Base-by-base conservation (phyloP, 192 early-diverging fungal species). In the Haplosporangium gracile region DNA sequence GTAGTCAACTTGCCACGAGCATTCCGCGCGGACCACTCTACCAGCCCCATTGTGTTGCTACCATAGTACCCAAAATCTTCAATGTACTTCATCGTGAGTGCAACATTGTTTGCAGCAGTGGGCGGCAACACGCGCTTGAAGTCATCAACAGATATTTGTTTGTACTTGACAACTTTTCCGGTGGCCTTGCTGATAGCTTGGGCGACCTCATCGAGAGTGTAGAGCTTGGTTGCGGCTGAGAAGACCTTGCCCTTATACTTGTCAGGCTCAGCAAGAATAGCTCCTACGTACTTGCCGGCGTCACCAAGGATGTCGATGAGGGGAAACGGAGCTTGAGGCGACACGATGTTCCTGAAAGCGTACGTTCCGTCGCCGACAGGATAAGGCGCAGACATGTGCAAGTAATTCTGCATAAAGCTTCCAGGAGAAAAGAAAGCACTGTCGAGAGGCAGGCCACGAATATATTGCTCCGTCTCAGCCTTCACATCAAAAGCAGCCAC, bases 341-440 rank as follows among this genome's bases (percentile, higher is more conserved):
- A 63, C 10, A 80, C 78, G 16, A 80, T 32, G 29, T 68, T 43
- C 18, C 29, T 36, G 32, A 80, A 39, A 13, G 45, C 40, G 32
- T 80, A 80, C 6, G 78, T 68, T 11, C 78, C 78, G 63, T 80
- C 71, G 11, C 60, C 78, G 15, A 36, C 40, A 10, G 42, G 78
- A 20, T 80, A 53, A 74, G 78, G 78, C 18, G 71, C 72, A 10
- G 26, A 16, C 5, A 80, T 74, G 43, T 7, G 5, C 7, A 34
- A 1, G 32, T 60, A 80, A 42, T 74, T 74, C 22, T 80, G 71
- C 78, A 80, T 74, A 45, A 65, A 80, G n/a, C 34, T 32, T 16
- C 78, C 55, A 8, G 78, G 78, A 18, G 71, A 32, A 32, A 80
- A 80, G 43, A 80, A 80, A 16, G 78, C 78, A 47, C 72, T 80